Conservation (phyloP, 495 filamentous ascomycete species). For the Aspergillus sclerotiicarbonarius region DNA sequence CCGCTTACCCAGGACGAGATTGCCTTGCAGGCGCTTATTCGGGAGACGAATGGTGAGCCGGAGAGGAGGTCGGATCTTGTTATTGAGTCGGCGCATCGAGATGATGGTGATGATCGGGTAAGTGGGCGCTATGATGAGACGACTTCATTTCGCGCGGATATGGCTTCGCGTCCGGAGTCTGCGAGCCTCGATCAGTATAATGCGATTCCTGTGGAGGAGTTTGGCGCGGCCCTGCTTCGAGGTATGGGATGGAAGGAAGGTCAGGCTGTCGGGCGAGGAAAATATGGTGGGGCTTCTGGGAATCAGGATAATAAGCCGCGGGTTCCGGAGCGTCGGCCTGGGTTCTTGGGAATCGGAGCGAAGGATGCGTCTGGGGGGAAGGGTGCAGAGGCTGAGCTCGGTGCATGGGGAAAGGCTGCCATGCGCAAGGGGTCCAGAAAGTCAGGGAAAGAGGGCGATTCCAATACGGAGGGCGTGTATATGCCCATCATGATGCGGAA, state of each 20-base stretch:
- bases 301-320: constrained; percentile 38
- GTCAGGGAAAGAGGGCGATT: constrained; percentile 37
- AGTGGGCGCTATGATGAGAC: constrained; percentile 54
- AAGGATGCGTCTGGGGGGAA: constrained; percentile 57
- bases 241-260: constrained; percentile 96
- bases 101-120: constrained; percentile 33
- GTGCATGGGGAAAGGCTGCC: constrained; percentile 68
- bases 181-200: constrained; percentile 82
- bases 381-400: constrained; percentile 72
- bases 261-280: constrained; percentile 60
- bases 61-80: constrained; percentile 55
- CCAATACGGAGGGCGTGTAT: constrained; percentile 54
- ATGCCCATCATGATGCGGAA: constrained; percentile 66
- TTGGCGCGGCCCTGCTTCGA: constrained; percentile 80
- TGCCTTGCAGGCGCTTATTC: constrained; percentile 75
- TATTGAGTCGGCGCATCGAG: constrained; percentile 44
- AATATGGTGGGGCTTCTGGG: constrained; percentile 33
- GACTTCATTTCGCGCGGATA: constrained; percentile 64
- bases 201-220: constrained; percentile 87
- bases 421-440: constrained; percentile 56
- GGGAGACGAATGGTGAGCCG: constrained; percentile 50
- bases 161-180: constrained; percentile 68
- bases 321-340: constrained; percentile 64
- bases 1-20: constrained; percentile 67
- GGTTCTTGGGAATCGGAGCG: constrained; percentile 82